Percentiles rank a stretch among this genome's conserved stretches.
These are phyloP conservation scores for Fusarium sp. DNA, from an alignment of 2,329 filamentous ascomycete species.

Conservation along the genomic window DNA sequence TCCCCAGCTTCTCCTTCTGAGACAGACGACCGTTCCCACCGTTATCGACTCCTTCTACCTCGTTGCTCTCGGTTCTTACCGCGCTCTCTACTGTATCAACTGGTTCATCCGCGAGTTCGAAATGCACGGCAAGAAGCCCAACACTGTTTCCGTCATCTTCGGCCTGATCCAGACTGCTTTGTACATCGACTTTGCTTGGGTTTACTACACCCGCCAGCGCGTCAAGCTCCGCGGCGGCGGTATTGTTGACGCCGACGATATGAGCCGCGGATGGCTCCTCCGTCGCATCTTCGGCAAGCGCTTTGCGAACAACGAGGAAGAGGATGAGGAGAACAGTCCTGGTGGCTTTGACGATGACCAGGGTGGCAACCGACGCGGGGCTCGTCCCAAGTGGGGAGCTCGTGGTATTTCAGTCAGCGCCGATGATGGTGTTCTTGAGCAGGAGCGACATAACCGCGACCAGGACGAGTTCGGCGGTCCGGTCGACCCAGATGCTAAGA, in stretches of 20 bases:
- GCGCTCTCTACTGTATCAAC: conserved; percentile 89
- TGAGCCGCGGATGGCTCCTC: conserved; percentile 87
- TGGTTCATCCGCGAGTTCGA: conserved; percentile 82
- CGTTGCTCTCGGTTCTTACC: conserved; percentile 86
- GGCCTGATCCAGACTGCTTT: conserved; percentile 90
- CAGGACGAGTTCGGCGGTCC: conserved; percentile 61
- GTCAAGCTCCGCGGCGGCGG: conserved; percentile 92
- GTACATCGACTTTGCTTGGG: conserved; percentile 96
- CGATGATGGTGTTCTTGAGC: conserved; percentile 70
- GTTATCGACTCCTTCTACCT: conserved; percentile 98
- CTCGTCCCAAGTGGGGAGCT: conserved; percentile 70
- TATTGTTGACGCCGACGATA: conserved; percentile 89
- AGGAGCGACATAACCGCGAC: conserved; percentile 61
- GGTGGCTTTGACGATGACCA: conserved; percentile 59
- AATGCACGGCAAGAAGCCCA: conserved; percentile 68
- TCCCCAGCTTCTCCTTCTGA: conserved; percentile 89
- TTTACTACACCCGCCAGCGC: conserved; percentile 92
- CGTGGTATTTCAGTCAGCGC: conserved; percentile 76
- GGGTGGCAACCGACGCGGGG: conserved; percentile 47
- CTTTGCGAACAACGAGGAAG: conserved; percentile 61
- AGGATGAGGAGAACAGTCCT: conserved; percentile 72
- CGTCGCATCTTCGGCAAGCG: conserved; percentile 79
- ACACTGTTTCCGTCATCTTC: conserved; percentile 84
- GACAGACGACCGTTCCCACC: conserved; percentile 94
- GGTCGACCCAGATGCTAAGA: conserved; percentile 73